Base-by-base conservation (phyloP, 2,329 filamentous ascomycete genomes). In the Raffaelea albimanens region DNA sequence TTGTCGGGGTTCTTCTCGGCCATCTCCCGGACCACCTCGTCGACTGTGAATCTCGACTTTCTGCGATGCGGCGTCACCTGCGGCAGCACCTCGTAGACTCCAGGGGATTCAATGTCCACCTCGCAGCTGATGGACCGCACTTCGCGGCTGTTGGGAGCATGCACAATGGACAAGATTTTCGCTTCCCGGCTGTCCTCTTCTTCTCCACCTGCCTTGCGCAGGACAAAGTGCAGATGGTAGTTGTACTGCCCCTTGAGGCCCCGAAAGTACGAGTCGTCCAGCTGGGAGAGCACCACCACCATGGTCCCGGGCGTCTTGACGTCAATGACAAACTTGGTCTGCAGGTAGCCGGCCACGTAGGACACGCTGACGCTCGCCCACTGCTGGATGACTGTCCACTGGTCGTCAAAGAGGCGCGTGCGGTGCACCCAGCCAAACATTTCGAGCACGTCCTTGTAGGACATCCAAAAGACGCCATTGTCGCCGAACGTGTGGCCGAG, bases 51-150 rank as follows among this genome's bases (percentile, higher is more conserved):
- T 2, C 62, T 58, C 3, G 63, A 59, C 8, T 70, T 63, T 9
- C 70, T 68, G 13, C 66, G 58, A 23, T 58, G 57, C 0, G 83
- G 81, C 4, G 76, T 80, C 54, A 87, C 74, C 59, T 84, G 86
- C 56, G 85, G 76, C 9, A 87, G 65, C 0, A 88, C 75, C 40
- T 77, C 76, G 62, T 87, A 88, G 16, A 68, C 73, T 5, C 84
- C 84, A 0, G 82, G 71, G 29, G 85, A 78, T 1, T 38, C n/a
- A 2, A 88, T 75, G 34, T 80, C 69, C n/a, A 87, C 68, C 57
- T 88, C 85, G n/a, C 79, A 82, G 48, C 78, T 85, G 14, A 86
- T 77, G 2, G 80, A 82, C 8, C 85, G 76, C 13, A 16, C 16
- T 43, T 49, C 46, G 41, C 9, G 4, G 41, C 31, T 22, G 44